Percentiles rank a stretch among this genome's conserved stretches.
These are phyloP conservation scores for Phytopythium chamaehyphon DNA, from an alignment of 352 stramenopile species.

Conservation along the genomic window DNA sequence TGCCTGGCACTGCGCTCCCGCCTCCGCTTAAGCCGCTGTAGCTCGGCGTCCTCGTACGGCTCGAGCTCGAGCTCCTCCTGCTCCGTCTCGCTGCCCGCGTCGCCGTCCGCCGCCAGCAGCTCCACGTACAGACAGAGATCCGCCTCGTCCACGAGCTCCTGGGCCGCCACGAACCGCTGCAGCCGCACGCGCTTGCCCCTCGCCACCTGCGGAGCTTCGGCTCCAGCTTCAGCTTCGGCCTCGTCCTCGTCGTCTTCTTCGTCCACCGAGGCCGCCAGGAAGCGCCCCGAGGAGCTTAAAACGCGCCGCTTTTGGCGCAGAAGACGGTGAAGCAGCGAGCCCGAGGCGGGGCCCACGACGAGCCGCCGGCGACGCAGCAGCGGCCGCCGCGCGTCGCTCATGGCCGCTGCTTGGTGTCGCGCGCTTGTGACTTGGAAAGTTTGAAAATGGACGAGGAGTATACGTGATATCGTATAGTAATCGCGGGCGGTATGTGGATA, in stretches of 20 bases:
- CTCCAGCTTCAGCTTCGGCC: too few species aligned
- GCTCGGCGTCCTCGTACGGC: conserved; percentile 7
- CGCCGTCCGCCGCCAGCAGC: conserved; percentile 2
- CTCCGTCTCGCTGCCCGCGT: neutral
- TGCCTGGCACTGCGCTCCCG: neutral
- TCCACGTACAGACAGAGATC: conserved; percentile 43
- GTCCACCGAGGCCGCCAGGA: conserved; percentile 7
- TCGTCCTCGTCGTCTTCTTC: conserved; percentile 4
- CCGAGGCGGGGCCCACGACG: conserved; percentile 8
- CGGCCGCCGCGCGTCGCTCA: neutral
- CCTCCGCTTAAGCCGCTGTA: conserved; percentile 3
- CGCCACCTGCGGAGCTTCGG: neutral
- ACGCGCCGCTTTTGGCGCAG: conserved; percentile 13
- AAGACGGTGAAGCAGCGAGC: conserved; percentile 11
- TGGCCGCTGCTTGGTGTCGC: too few species aligned
- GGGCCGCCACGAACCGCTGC: conserved; percentile 22
- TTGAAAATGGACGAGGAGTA: too few species aligned
- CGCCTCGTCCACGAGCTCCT: conserved; percentile 25
- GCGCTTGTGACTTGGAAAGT: too few species aligned
- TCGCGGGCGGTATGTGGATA: too few species aligned
- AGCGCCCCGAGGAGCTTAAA: neutral
- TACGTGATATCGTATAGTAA: too few species aligned
- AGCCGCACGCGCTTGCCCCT: conserved; percentile 22
- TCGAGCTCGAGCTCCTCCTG: neutral
- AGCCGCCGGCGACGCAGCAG: conserved; percentile 6